Base-by-base conservation (phyloP, 441 rosid genomes). In the Populus hybrid region DNA sequence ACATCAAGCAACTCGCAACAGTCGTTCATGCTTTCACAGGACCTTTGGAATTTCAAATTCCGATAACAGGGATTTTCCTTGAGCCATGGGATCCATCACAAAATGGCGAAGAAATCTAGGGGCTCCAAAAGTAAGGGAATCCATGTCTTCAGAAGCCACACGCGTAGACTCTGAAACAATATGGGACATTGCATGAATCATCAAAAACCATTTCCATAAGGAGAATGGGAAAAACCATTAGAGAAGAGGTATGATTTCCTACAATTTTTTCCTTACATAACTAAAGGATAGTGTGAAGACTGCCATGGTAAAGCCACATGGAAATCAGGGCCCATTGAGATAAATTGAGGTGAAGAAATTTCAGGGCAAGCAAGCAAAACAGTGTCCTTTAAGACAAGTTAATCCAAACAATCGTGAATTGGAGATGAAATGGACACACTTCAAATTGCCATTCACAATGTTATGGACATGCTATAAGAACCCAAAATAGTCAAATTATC, bases 121-220 rank as follows among this genome's bases (percentile, higher is more conserved):
- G 85, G 98, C 93, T 75, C 98, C 98, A 85, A 94, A 96, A 69
- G 98, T 96, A 72, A 96, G 88, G 78, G 98, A 96, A 76, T 96
- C 99, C 99, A 96, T 96, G 82, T 96, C 99, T 88, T 96, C 99
- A 76, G 98, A 96, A 81, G 99, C 99, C 78, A 96, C 98, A 30
- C n/a, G 91, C 99, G 83, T 94, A 95, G 81, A 92, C 98, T n/a
- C n/a, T n/a, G n/a, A 82, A 81, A 78, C 76, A 72, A 42, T 16
- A 80, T 9, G 65, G 14, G 10, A 75, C 9, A 8, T 14, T 64
- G 57, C n/a, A 40, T 9, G 21, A 30, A 66, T 38, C 73, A 40
- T 9, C 64, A 7, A 59, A 67, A 21, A 26, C 21, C 42, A 64
- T n/a, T 42, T 65, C 7, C 50, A 0, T 46, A 14, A 46, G 18